Evolutionary conservation across 306 rosid genomes (phyloP).

Genomic region (Citrullus amarus): DNA sequence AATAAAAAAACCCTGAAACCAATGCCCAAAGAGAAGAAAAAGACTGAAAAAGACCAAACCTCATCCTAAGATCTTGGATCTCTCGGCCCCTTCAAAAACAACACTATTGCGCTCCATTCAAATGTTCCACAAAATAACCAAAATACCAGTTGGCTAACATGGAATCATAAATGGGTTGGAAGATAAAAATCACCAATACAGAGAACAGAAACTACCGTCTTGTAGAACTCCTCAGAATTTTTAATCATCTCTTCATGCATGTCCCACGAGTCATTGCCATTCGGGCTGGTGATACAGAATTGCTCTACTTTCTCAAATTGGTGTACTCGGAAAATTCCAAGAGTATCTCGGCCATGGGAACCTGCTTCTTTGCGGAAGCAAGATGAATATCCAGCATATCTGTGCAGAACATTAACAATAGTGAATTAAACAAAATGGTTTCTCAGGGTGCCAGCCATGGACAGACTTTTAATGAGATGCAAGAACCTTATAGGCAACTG

Average conservation of each 20-base stretch:
- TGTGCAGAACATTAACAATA: constrained; percentile 11
- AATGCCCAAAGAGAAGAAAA: neutral
- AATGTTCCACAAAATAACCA: neutral
- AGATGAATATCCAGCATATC: constrained; percentile 95
- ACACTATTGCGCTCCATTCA: neutral
- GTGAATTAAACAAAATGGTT: neutral
- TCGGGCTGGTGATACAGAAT: constrained; percentile 79
- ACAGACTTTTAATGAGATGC: neutral
- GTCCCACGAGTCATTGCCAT: constrained; percentile 73
- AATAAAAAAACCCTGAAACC: neutral
- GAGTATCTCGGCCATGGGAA: constrained; percentile 91
- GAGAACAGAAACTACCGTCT: constrained; percentile 19
- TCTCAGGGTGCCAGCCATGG: neutral
- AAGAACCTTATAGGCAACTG: constrained; percentile 69
- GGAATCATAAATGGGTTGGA: neutral
- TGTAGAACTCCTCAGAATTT: constrained; percentile 82
- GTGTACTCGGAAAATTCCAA: constrained; percentile 91
- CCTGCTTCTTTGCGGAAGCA: constrained; percentile 99
- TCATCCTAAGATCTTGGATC: no score
- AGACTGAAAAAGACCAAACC: neutral
- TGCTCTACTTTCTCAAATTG: constrained; percentile 97
- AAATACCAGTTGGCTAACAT: neutral
- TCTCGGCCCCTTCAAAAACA: neutral
- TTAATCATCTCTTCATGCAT: constrained; percentile 96
- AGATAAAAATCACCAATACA: neutral